phyloP scores from a whole-genome alignment of 768 basidiomycete genomes.

The Tubosaeta sp. region DNA sequence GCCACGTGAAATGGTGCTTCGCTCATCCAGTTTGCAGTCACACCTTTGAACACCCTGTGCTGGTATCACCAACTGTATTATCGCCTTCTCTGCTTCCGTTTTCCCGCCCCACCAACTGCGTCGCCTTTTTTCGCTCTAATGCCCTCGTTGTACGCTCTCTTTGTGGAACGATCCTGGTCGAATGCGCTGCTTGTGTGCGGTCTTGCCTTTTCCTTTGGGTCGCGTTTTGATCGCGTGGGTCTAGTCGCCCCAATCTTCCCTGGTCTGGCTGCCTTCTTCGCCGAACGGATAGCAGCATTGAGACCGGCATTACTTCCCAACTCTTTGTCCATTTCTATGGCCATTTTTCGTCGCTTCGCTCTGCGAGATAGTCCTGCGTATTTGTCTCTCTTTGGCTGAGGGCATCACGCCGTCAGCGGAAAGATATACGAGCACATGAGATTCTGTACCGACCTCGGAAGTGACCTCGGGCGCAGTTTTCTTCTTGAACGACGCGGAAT shows the following conservation, averaged over 20 bases:
- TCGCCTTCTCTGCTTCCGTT: slow-evolving; percentile 42
- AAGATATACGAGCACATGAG: not conserved
- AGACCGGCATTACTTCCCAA: slow-evolving; percentile 49
- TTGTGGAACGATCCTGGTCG: slow-evolving; percentile 55
- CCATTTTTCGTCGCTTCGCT: slow-evolving; percentile 84
- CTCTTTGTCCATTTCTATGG: slow-evolving; percentile 74
- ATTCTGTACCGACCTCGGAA: slow-evolving; percentile 36
- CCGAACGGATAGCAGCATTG: slow-evolving; percentile 77
- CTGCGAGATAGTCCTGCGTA: slow-evolving; percentile 82
- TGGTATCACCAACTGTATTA: slow-evolving; percentile 5
- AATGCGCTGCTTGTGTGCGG: slow-evolving; percentile 42
- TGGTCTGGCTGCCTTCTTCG: slow-evolving; percentile 75
- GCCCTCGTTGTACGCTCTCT: slow-evolving; percentile 46
- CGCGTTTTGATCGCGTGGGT: slow-evolving; percentile 32
- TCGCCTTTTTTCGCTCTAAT: slow-evolving; percentile 63
- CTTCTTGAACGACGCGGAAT: slow-evolving; percentile 37
- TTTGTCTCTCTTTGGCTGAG: slow-evolving; percentile 71
- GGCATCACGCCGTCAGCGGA: slow-evolving; percentile 4
- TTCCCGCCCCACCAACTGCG: slow-evolving; percentile 47
- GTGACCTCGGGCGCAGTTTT: slow-evolving; percentile 28
- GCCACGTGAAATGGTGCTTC: slow-evolving; percentile 30
- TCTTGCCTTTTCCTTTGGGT: slow-evolving; percentile 28
- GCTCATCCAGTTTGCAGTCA: slow-evolving; percentile 10
- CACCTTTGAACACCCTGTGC: not conserved
- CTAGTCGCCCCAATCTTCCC: slow-evolving; percentile 65